Evolutionary conservation across 2,329 filamentous ascomycete species (phyloP).

Genomic region (Escovopsis sp.): DNA sequence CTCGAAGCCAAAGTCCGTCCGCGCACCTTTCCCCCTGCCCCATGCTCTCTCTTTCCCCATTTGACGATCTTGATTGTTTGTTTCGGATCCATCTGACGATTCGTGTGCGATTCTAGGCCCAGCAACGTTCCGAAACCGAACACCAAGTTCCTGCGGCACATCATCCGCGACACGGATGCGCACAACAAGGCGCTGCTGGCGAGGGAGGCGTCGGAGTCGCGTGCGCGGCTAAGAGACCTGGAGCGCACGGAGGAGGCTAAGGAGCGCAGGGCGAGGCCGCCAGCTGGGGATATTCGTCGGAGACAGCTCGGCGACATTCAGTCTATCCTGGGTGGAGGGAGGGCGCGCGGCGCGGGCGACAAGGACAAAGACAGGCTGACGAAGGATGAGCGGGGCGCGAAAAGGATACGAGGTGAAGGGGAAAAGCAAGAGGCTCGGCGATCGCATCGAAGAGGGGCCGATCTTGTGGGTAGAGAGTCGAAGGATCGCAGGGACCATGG

Average conservation of each 20-base stretch:
- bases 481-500: constrained; percentile 9
- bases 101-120: constrained; percentile 31
- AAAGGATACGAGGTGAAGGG: background rate
- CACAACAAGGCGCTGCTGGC: constrained; percentile 81
- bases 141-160: constrained; percentile 72
- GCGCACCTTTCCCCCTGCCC: too few relatives aligned
- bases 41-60: too few relatives aligned
- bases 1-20: constrained; percentile 30
- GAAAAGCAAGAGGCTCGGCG: constrained; percentile 1
- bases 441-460: constrained; percentile 6
- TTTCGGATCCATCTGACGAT: too few relatives aligned
- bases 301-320: constrained; percentile 46
- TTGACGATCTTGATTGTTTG: too few relatives aligned
- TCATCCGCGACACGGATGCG: constrained; percentile 73
- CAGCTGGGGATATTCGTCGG: constrained; percentile 34
- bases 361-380: constrained; percentile 1
- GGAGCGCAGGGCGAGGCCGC: constrained; percentile 28
- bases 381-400: constrained; percentile 5
- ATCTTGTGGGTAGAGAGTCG: constrained; percentile 4
- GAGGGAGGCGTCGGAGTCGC: constrained; percentile 69
- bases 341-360: constrained; percentile 10
- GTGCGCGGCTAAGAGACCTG: constrained; percentile 50
- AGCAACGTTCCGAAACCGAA: constrained; percentile 71
- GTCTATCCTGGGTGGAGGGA: constrained; percentile 35
- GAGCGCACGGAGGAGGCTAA: constrained; percentile 31